These are phyloP conservation scores for Wickerhamomyces rabaulensis DNA, from an alignment of 805 yeast species.

Conservation along the genomic window DNA sequence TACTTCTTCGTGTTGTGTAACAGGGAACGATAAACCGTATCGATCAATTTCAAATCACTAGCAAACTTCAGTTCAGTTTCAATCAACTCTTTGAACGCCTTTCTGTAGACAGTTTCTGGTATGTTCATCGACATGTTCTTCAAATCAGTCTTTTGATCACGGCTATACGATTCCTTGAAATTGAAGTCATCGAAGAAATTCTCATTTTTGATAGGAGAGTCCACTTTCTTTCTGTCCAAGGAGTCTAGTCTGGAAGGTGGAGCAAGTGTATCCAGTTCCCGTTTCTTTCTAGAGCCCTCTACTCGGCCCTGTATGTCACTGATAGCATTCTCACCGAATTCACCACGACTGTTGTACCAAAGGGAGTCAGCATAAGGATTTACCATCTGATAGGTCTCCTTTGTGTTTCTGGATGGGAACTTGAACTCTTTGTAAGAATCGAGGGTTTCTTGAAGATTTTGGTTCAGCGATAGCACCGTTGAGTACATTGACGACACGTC, in stretches of 20 bases:
- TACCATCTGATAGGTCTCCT: conserved; percentile 7
- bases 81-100: conserved; percentile 24
- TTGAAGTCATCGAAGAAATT: conserved; percentile 10
- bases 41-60: conserved; percentile 25
- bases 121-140: conserved; percentile 2
- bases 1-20: conserved; percentile 26
- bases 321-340: conserved; percentile 30
- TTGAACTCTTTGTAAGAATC: neutral
- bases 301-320: conserved; percentile 23
- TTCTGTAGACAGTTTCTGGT: conserved; percentile 14
- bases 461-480: neutral
- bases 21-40: conserved; percentile 28
- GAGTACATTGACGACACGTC: neutral
- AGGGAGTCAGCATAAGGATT: conserved; percentile 41
- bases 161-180: neutral
- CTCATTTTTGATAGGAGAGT: conserved; percentile 30
- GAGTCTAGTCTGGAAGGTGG: conserved; percentile 24
- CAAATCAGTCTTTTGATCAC: neutral
- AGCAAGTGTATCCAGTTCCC: neutral
- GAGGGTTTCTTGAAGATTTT: neutral
- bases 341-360: conserved; percentile 35
- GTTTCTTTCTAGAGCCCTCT: conserved; percentile 12
- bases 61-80: conserved; percentile 31
- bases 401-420: conserved; percentile 9
- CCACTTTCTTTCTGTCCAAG: conserved; percentile 19